These are phyloP conservation scores for Boechera divaricarpa DNA, from an alignment of 345 rosid genomes.

Conservation along the genomic window DNA sequence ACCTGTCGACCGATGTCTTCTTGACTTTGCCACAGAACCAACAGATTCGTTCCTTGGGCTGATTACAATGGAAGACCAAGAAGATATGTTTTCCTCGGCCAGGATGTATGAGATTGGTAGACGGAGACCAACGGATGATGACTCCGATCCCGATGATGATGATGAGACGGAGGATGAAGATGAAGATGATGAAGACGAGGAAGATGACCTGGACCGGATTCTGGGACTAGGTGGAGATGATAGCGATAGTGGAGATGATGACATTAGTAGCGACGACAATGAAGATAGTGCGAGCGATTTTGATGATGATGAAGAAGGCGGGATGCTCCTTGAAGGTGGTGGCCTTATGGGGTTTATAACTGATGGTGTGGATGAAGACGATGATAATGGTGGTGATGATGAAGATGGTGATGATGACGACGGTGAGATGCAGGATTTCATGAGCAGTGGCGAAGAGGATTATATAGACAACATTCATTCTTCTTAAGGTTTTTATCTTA, in stretches of 20 bases:
- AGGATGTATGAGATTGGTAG: conserved; percentile 96
- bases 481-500: conserved; percentile 40
- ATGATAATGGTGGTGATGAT: conserved; percentile 67
- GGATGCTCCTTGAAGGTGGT: conserved; percentile 57
- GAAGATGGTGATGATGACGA: conserved; percentile 64
- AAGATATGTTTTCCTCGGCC: conserved; percentile 88
- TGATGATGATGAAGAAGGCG: conserved; percentile 61
- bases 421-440: conserved; percentile 67
- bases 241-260: conserved; percentile 84
- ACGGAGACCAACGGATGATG: conserved; percentile 91
- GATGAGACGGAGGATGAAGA: conserved; percentile 95
- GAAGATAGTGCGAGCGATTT: conserved; percentile 68
- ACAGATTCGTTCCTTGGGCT: conserved; percentile 91
- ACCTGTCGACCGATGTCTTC: conserved; percentile 94
- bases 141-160: conserved; percentile 96
- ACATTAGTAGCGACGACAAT: conserved; percentile 66
- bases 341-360: conserved; percentile 63
- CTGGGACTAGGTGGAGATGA: conserved; percentile 66
- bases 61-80: conserved; percentile 95
- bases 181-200: conserved; percentile 78
- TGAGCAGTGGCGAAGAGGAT: conserved; percentile 84
- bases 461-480: conserved; percentile 56
- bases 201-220: conserved; percentile 67
- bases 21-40: conserved; percentile 91
- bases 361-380: conserved; percentile 52